phyloP scores from a whole-genome alignment of 441 rosid genomes.

The Hypseocharis bilobata region DNA sequence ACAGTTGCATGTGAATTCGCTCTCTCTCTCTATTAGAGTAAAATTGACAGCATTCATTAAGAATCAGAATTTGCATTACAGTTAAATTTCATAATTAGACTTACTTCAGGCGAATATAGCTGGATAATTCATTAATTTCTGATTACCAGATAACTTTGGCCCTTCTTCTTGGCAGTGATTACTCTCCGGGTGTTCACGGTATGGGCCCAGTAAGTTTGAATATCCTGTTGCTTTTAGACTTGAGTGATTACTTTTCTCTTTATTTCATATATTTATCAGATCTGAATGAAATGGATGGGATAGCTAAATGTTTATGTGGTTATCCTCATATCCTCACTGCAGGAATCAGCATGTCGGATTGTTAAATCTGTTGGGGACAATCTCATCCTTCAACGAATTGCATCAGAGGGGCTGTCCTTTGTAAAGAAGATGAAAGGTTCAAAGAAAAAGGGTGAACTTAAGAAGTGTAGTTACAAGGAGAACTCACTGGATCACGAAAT shows the following conservation, averaged over 20 bases:
- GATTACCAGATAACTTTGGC: slow-evolving; percentile 61
- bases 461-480: slow-evolving; percentile 26
- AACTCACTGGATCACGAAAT: slow-evolving; percentile 23
- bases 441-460: slow-evolving; percentile 35
- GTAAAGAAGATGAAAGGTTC: slow-evolving; percentile 38
- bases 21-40: no score
- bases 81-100: not conserved
- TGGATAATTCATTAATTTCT: slow-evolving; percentile 17
- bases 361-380: slow-evolving; percentile 62
- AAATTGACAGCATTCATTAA: not conserved
- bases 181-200: slow-evolving; percentile 71
- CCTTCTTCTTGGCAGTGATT: slow-evolving; percentile 84
- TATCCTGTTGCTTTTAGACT: slow-evolving; percentile 21
- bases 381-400: slow-evolving; percentile 45
- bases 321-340: slow-evolving; percentile 15
- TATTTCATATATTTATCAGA: slow-evolving; percentile 6
- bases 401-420: slow-evolving; percentile 48
- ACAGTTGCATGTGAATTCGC: no score
- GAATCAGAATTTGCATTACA: not conserved
- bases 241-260: slow-evolving; percentile 8
- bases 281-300: not conserved
- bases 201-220: slow-evolving; percentile 57
- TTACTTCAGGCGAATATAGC: not conserved
- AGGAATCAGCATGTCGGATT: slow-evolving; percentile 76
- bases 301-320: slow-evolving; percentile 6